These are phyloP conservation scores for Ceratocystis ficicola DNA, from an alignment of 2,329 filamentous ascomycete genomes.

Conservation along the genomic window DNA sequence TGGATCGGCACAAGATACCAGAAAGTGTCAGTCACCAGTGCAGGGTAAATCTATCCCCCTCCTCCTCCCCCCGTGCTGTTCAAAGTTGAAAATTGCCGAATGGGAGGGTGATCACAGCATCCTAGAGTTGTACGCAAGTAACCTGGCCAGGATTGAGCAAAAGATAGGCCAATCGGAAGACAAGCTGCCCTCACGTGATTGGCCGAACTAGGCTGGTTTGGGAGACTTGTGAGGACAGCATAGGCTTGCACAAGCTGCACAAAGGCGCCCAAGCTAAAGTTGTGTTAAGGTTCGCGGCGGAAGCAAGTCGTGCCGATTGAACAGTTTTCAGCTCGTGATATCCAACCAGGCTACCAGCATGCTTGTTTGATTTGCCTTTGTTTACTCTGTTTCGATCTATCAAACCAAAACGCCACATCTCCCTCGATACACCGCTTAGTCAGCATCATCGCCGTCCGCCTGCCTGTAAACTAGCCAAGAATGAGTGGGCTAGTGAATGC, in stretches of 20 bases:
- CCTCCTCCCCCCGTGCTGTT: too few relatives aligned
- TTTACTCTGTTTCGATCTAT: not conserved
- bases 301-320: conserved; percentile 7
- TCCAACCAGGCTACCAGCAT: not conserved
- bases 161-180: not conserved
- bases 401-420: not conserved
- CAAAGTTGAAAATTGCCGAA: too few relatives aligned
- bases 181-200: not conserved
- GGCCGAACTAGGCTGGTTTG: not conserved
- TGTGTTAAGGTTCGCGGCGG: not conserved
- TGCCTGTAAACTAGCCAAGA: not conserved
- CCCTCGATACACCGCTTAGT: not conserved
- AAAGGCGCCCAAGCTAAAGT: too few relatives aligned
- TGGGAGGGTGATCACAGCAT: too few relatives aligned
- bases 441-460: too few relatives aligned
- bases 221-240: not conserved
- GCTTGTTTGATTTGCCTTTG: not conserved
- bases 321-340: not conserved
- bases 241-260: not conserved
- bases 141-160: not conserved
- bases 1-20: too few relatives aligned
- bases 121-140: too few relatives aligned
- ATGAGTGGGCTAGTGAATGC: conserved; percentile 39
- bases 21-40: too few relatives aligned
- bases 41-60: too few relatives aligned